phyloP scores from a whole-genome alignment of 345 rosid genomes.

The Eucalyptus melliodora region DNA sequence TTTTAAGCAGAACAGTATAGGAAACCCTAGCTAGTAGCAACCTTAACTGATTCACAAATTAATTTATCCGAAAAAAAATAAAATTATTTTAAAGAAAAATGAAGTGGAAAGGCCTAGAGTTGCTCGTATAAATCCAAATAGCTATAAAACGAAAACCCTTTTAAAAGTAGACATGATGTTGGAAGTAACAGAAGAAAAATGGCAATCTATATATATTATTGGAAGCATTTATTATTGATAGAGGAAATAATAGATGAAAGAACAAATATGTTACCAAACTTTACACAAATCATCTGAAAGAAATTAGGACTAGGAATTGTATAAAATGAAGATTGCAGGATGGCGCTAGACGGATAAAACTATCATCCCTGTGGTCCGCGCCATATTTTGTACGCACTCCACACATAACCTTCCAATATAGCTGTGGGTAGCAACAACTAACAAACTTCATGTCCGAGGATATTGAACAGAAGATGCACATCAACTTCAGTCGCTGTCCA shows the following conservation, averaged over 20 bases:
- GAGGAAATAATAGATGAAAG: background rate
- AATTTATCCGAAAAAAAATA: no score
- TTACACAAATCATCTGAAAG: background rate
- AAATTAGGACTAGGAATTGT: background rate
- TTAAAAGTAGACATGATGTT: background rate
- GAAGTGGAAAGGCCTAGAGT: no score
- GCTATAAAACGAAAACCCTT: background rate
- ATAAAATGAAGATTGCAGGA: background rate
- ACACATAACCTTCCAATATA: background rate
- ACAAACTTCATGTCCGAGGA: background rate
- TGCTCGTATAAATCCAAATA: no score
- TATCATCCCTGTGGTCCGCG: background rate
- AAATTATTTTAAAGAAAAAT: no score
- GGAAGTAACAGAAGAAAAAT: background rate
- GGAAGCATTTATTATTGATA: background rate
- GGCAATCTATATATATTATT: no score
- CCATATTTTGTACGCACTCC: background rate
- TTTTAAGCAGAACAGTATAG: no score
- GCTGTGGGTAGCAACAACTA: background rate
- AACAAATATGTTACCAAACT: no score
- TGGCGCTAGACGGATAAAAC: background rate
- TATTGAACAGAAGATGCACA: background rate
- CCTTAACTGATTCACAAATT: no score
- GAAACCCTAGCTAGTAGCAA: no score
- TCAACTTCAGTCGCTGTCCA: background rate